Percentiles rank a stretch among this genome's conserved stretches.
Conservation (phyloP, 2,329 filamentous ascomycete genomes). For the Talaromyces sp. region DNA sequence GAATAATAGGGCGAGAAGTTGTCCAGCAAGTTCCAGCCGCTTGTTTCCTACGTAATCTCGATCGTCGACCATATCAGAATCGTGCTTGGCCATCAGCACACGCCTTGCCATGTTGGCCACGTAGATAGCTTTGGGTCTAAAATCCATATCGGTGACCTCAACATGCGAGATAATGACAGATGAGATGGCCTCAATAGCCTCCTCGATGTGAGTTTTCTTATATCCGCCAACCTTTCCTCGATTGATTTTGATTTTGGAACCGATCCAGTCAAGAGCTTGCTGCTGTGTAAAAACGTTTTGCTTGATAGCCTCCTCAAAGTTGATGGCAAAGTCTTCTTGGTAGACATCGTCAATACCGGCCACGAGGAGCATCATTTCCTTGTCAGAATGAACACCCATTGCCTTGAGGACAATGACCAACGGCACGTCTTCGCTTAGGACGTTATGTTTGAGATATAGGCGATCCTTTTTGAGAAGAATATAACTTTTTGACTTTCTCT, state of each 20-base stretch:
- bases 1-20: constrained; percentile 88
- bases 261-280: constrained; percentile 90
- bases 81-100: constrained; percentile 88
- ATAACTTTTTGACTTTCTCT: constrained; percentile 96
- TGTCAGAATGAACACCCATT: constrained; percentile 87
- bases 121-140: constrained; percentile 94
- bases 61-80: constrained; percentile 87
- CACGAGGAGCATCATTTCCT: constrained; percentile 88
- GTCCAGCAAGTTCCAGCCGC: constrained; percentile 87
- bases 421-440: constrained; percentile 87
- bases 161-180: constrained; percentile 95
- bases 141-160: constrained; percentile 84
- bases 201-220: constrained; percentile 79
- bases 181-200: constrained; percentile 87
- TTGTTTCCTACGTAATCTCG: constrained; percentile 98
- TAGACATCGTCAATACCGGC: constrained; percentile 83
- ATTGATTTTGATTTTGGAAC: constrained; percentile 81
- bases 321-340: constrained; percentile 91
- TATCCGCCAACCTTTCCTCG: constrained; percentile 56
- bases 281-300: constrained; percentile 87
- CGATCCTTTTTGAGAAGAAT: constrained; percentile 91
- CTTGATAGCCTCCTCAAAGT: constrained; percentile 88
- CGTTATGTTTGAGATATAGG: constrained; percentile 87
- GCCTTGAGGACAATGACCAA: constrained; percentile 92
- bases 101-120: constrained; percentile 96